phyloP scores from a whole-genome alignment of 1,284 basidiomycete species.

The Melanopsichium pennsylvanicum region DNA sequence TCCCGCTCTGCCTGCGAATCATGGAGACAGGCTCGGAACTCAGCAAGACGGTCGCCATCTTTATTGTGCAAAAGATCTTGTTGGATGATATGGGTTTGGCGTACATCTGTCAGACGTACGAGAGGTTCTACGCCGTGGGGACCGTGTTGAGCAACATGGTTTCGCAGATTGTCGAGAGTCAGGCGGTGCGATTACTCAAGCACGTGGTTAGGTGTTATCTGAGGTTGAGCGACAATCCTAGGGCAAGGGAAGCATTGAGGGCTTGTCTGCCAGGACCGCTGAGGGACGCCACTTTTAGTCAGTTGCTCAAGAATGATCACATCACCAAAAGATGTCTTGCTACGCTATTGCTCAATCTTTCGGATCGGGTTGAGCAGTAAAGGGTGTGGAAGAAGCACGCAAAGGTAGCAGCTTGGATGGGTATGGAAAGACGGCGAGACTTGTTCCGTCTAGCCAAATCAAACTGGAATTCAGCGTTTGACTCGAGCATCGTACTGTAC shows the following conservation, averaged over 20 bases:
- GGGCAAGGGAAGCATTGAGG: conserved; percentile 94
- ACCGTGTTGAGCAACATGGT: conserved; percentile 99
- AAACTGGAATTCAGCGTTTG: no score
- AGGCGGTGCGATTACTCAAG: conserved; percentile 94
- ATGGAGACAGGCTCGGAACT: conserved; percentile 99
- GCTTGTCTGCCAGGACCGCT: conserved; percentile 97
- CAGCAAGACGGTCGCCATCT: conserved; percentile 99
- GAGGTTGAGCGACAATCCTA: conserved; percentile 91
- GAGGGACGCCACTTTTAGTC: conserved; percentile 90
- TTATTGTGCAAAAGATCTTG: conserved; percentile 99
- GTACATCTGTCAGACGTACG: conserved; percentile 99
- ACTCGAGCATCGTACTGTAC: no score
- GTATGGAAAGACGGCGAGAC: no score
- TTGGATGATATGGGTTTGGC: conserved; percentile 96
- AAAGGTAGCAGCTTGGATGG: no score
- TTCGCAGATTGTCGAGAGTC: conserved; percentile 79
- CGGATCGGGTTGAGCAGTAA: conserved; percentile 67
- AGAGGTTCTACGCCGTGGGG: conserved; percentile 98
- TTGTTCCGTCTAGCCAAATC: no score
- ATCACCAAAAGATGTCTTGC: conserved; percentile 79
- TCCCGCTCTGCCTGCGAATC: conserved; percentile 96
- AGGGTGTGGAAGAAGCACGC: no score
- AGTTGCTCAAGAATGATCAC: conserved; percentile 74
- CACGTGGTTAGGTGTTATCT: conserved; percentile 98
- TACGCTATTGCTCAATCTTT: conserved; percentile 89